Evolutionary conservation across 306 rosid species (phyloP).

Genomic region (Herpetospermum pedunculosum): DNA sequence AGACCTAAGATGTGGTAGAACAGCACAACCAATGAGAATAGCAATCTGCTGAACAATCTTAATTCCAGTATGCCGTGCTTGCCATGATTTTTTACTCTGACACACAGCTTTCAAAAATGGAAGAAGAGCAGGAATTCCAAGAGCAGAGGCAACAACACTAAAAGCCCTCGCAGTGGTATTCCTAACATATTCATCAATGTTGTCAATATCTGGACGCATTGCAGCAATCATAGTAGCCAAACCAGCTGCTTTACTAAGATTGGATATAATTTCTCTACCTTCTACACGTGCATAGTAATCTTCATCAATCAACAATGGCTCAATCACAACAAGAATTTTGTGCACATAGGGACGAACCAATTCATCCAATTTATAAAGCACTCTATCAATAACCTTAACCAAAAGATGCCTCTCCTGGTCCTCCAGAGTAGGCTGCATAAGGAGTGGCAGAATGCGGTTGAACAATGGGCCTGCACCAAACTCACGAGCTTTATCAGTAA

Average conservation of each 20-base stretch:
- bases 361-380: slow-evolving; percentile 88
- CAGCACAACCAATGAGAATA: slow-evolving; percentile 90
- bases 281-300: slow-evolving; percentile 96
- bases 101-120: slow-evolving; percentile 93
- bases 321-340: slow-evolving; percentile 94
- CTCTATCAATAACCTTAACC: slow-evolving; percentile 80
- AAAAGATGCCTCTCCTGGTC: slow-evolving; percentile 76
- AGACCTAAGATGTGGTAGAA: slow-evolving; percentile 77
- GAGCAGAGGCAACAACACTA: slow-evolving; percentile 94
- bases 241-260: slow-evolving; percentile 97
- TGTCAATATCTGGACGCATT: slow-evolving; percentile 96
- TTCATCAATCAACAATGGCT: slow-evolving; percentile 88
- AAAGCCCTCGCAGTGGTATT: slow-evolving; percentile 93
- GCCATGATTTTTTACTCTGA: slow-evolving; percentile 99
- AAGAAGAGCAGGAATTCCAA: slow-evolving; percentile 84
- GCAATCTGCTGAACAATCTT: slow-evolving; percentile 99
- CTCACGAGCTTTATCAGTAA: slow-evolving; percentile 68
- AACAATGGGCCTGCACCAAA: slow-evolving; percentile 72
- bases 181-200: slow-evolving; percentile 87
- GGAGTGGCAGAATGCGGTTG: slow-evolving; percentile 60
- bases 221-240: slow-evolving; percentile 98
- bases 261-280: slow-evolving; percentile 89
- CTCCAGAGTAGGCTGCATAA: slow-evolving; percentile 72
- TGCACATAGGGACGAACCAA: slow-evolving; percentile 91
- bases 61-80: slow-evolving; percentile 91